Evolutionary conservation across 2,329 filamentous ascomycete genomes (phyloP).

Genomic region (Xylaria sp.): DNA sequence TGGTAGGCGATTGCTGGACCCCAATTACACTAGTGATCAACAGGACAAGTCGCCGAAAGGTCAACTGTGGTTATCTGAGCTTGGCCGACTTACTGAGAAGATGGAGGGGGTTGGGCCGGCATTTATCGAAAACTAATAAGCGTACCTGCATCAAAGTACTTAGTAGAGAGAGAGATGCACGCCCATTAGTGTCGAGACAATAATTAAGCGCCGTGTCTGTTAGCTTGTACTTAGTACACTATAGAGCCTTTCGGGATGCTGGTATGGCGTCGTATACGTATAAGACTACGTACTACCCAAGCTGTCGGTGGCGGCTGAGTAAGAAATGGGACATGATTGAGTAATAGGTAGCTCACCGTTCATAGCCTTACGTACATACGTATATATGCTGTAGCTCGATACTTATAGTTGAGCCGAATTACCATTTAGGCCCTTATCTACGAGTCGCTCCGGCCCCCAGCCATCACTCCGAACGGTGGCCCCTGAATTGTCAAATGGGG

Average conservation of each 20-base stretch:
- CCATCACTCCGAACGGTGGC: neutral
- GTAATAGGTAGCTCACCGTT: neutral
- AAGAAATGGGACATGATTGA: neutral
- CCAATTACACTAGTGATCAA: neutral
- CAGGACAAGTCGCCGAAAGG: neutral
- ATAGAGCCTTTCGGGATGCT: neutral
- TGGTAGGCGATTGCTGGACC: neutral
- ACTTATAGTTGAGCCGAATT: neutral
- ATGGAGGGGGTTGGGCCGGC: neutral
- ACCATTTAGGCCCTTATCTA: neutral
- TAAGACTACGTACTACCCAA: neutral
- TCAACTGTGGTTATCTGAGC: neutral
- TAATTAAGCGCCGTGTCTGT: neutral
- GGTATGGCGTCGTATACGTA: neutral
- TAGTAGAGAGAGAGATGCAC: neutral
- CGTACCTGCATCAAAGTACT: neutral
- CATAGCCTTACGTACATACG: no score
- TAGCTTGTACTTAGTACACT: neutral
- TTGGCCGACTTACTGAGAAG: neutral
- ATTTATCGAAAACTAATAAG: neutral
- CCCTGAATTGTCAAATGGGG: slow-evolving; percentile 2
- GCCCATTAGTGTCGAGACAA: neutral
- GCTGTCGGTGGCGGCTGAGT: slow-evolving; percentile 1
- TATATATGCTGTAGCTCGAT: neutral
- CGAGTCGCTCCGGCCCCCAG: slow-evolving; percentile 1